Evolutionary conservation across 148 eudicot species (phyloP).

Genomic region (Diospyros kaki): DNA sequence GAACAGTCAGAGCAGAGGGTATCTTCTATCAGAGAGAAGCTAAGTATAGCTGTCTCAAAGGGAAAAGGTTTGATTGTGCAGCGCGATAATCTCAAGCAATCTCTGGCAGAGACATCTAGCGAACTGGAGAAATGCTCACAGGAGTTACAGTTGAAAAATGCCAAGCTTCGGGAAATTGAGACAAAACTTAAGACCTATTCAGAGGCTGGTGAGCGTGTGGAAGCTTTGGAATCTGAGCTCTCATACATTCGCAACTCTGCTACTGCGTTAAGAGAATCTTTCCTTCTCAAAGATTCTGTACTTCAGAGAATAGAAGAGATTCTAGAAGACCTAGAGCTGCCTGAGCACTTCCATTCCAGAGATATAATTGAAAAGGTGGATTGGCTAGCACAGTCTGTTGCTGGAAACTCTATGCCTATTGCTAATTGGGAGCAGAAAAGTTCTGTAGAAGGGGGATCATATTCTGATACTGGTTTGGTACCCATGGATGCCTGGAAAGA

Average conservation of each 20-base stretch:
- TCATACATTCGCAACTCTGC: conserved; percentile 98
- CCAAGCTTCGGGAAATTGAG: conserved; percentile 74
- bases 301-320: conserved; percentile 95
- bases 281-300: conserved; percentile 84
- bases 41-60: conserved; percentile 92
- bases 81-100: conserved; percentile 90
- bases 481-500: conserved; percentile 64
- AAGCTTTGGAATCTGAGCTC: conserved; percentile 96
- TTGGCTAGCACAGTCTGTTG: conserved; percentile 73
- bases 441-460: conserved; percentile 53
- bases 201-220: conserved; percentile 98
- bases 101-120: conserved; percentile 70
- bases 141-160: conserved; percentile 68
- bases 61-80: conserved; percentile 95
- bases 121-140: conserved; percentile 72
- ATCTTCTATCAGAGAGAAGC: conserved; percentile 84
- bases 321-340: conserved; percentile 88
- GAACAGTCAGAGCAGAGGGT: conserved; percentile 91
- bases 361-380: conserved; percentile 83
- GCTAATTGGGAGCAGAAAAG: conserved; percentile 73
- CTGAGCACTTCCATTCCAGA: conserved; percentile 76
- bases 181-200: conserved; percentile 77
- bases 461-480: conserved; percentile 55
- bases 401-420: conserved; percentile 50
- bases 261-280: conserved; percentile 88